These are phyloP conservation scores for Cucumis hystrix DNA, from an alignment of 306 rosid genomes.

Conservation along the genomic window DNA sequence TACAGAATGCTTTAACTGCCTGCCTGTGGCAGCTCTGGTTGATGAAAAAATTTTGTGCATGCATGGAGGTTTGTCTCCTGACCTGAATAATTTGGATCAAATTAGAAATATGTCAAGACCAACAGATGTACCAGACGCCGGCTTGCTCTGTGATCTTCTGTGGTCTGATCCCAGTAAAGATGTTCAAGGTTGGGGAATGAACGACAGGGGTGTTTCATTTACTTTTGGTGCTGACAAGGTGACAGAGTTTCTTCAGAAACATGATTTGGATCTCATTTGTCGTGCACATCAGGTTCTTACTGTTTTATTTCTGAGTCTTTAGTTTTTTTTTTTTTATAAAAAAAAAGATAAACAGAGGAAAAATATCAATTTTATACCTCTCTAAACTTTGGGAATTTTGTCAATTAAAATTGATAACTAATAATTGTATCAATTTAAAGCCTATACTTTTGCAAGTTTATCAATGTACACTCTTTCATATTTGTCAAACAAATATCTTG, in stretches of 20 bases:
- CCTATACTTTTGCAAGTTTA: too few species aligned
- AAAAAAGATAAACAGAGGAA: too few species aligned
- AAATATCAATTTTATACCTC: too few species aligned
- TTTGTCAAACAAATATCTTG: too few species aligned
- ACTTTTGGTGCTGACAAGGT: constrained; percentile 86
- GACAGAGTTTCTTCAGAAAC: constrained; percentile 70
- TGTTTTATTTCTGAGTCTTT: background rate
- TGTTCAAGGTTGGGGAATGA: constrained; percentile 80
- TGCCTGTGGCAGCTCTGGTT: constrained; percentile 88
- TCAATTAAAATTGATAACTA: too few species aligned
- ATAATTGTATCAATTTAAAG: too few species aligned
- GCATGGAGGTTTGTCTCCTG: constrained; percentile 98
- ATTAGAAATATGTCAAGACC: constrained; percentile 65
- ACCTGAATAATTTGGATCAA: constrained; percentile 58
- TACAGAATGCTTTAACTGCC: constrained; percentile 84
- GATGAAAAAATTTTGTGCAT: constrained; percentile 91
- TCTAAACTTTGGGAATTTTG: too few species aligned
- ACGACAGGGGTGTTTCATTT: constrained; percentile 90
- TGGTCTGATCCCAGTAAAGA: constrained; percentile 96
- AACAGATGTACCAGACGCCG: constrained; percentile 87
- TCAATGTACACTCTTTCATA: too few species aligned
- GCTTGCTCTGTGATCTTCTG: constrained; percentile 92
- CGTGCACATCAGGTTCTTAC: constrained; percentile 93
- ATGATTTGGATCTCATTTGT: constrained; percentile 88
- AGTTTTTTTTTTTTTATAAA: too few species aligned